A percentile compares a stretch with the other conserved stretches of the same genome.
Conservation (phyloP, 148 eudicot species). For the Suaeda aralocaspica region DNA sequence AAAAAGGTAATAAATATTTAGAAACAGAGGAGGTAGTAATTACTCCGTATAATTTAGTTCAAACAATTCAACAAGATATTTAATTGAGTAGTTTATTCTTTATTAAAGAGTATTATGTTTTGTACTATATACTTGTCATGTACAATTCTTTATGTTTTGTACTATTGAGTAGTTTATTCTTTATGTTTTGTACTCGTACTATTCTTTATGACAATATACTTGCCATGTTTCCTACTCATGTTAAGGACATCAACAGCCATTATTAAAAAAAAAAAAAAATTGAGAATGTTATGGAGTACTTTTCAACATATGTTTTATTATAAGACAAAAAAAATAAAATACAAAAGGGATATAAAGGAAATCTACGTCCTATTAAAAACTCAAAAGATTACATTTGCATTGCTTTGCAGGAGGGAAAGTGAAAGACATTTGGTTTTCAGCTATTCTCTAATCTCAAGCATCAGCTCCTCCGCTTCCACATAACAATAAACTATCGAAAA, state of each 20-base stretch:
- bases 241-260: not conserved
- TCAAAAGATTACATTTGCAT: conserved; percentile 6
- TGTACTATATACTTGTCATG: no score
- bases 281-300: no score
- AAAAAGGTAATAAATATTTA: no score
- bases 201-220: not conserved
- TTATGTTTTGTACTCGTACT: no score
- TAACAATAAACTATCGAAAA: not conserved
- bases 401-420: not conserved
- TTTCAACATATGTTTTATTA: not conserved
- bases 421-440: not conserved
- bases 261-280: not conserved
- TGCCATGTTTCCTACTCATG: not conserved
- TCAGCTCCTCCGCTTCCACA: not conserved
- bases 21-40: no score
- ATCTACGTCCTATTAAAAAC: conserved; percentile 1
- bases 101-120: no score
- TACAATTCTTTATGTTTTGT: not conserved
- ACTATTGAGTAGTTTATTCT: not conserved
- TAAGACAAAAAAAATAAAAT: not conserved
- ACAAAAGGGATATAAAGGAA: not conserved
- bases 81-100: no score
- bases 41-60: no score
- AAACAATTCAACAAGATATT: no score
- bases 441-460: conserved; percentile 7